Evolutionary conservation across 2,329 filamentous ascomycete species (phyloP).

Genomic region (Dactylonectria macrodidyma): DNA sequence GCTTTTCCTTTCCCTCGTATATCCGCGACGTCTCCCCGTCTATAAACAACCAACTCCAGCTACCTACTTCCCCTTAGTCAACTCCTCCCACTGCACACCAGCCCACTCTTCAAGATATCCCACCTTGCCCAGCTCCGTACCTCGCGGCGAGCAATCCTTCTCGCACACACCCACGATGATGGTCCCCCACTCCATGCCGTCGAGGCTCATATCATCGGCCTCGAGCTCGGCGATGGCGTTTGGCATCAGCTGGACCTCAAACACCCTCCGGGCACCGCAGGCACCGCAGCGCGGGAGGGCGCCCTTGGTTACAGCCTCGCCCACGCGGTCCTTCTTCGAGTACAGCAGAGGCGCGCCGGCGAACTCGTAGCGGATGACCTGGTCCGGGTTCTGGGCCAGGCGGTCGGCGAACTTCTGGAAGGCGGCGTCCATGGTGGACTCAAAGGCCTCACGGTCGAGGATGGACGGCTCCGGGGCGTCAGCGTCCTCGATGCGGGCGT

Average conservation of each 20-base stretch:
- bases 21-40: constrained; percentile 32
- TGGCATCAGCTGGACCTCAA: constrained; percentile 94
- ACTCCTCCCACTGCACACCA: constrained; percentile 98
- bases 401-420: constrained; percentile 88
- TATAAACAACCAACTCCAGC: constrained; percentile 3
- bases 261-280: constrained; percentile 83
- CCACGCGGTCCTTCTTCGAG: constrained; percentile 81
- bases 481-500: constrained; percentile 60
- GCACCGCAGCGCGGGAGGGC: constrained; percentile 82
- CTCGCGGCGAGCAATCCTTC: constrained; percentile 79
- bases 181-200: constrained; percentile 99
- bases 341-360: constrained; percentile 83
- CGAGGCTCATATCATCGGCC: constrained; percentile 76
- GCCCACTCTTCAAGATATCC: constrained; percentile 95
- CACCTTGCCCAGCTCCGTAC: constrained; percentile 72
- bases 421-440: constrained; percentile 80
- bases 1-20: constrained; percentile 41
- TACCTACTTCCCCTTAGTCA: constrained; percentile 57
- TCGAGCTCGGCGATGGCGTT: constrained; percentile 93
- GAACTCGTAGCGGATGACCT: constrained; percentile 87
- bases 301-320: constrained; percentile 69
- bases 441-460: constrained; percentile 80
- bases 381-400: constrained; percentile 84
- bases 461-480: constrained; percentile 57
- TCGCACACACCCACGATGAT: constrained; percentile 89